These are phyloP conservation scores for Acanthamoeba healyi DNA, from an alignment of 208 protist species.

Conservation along the genomic window DNA sequence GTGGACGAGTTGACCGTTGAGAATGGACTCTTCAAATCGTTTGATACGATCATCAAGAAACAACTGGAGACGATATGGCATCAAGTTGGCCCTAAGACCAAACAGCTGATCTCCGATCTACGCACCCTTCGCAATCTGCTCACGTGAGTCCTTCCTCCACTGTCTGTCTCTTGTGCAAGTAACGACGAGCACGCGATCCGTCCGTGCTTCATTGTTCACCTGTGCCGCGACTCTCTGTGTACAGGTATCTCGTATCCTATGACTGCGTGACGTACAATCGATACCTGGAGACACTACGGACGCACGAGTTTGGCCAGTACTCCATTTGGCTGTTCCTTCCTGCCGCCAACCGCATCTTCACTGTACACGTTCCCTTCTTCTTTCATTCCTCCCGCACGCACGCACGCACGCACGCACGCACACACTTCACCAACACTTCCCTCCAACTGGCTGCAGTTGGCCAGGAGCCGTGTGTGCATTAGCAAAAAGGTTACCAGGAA, in stretches of 20 bases:
- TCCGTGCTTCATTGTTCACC: not conserved
- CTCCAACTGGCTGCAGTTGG: not conserved
- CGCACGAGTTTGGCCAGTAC: slow-evolving; percentile 61
- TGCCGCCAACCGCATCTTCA: slow-evolving; percentile 36
- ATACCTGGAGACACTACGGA: slow-evolving; percentile 59
- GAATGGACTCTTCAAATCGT: slow-evolving; percentile 72
- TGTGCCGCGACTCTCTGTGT: not conserved
- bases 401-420: not conserved
- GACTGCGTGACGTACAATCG: slow-evolving; percentile 72
- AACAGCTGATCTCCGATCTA: slow-evolving; percentile 68
- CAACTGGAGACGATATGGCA: slow-evolving; percentile 73
- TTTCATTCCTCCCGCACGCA: not conserved
- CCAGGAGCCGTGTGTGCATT: slow-evolving; percentile 30
- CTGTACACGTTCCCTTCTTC: not conserved
- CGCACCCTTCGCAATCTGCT: slow-evolving; percentile 61
- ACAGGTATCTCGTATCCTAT: slow-evolving; percentile 51
- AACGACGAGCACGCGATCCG: not conserved
- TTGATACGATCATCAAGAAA: slow-evolving; percentile 67
- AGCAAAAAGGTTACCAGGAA: slow-evolving; percentile 19
- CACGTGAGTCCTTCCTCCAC: not conserved
- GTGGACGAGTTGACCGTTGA: slow-evolving; percentile 69
- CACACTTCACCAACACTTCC: not conserved
- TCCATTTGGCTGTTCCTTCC: slow-evolving; percentile 63
- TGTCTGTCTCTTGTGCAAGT: not conserved
- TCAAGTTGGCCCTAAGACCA: slow-evolving; percentile 63